Base-by-base conservation (phyloP, 75 land plant genomes). In the Pseudotsuga menziesii region DNA sequence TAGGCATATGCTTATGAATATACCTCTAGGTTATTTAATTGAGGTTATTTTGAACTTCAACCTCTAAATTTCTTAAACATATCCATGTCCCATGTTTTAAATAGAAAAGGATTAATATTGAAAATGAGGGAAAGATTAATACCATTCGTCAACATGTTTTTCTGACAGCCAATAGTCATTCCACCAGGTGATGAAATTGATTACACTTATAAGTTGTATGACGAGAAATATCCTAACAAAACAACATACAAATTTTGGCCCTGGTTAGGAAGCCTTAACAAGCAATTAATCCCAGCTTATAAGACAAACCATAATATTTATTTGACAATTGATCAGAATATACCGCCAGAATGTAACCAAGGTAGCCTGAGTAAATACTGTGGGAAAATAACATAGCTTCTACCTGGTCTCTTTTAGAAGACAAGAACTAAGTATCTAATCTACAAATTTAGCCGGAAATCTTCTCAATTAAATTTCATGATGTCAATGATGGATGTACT, bases 121-220 rank as follows among this genome's bases (percentile, higher is more conserved):
- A 25, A 58, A 60, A 2, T 64, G 23, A 27, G 16, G 17, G 6
- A 77, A 60, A 13, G 12, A 17, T 35, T 26, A 82, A 73, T 89
- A 91, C 95, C 98, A 90, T 70, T 81, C 81, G 16, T 84, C 79
- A 56, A 76, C 84, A 78, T 86, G 76, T 12, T 88, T 81, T 29
- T 88, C 88, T 16, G 93, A 88, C 17, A 71, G 63, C 83, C 93
- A 89, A 64, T 79, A 86, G 66, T 96, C 89, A 81, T 94, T 94
- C 81, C 93, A 82, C 90, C 94, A 89, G 58, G 83, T 87, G 13
- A 96, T 83, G 80, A 96, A 96, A 73, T 89, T 90, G 77, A 94
- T 87, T n/a, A 96, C 81, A 74, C 98, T 96, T n/a, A 94, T 78
- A 26, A 96, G 89, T 74, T 96, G 98, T 73, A 96, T 88, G 25